phyloP scores from a whole-genome alignment of 345 rosid genomes.

The Hibiscus trionum region DNA sequence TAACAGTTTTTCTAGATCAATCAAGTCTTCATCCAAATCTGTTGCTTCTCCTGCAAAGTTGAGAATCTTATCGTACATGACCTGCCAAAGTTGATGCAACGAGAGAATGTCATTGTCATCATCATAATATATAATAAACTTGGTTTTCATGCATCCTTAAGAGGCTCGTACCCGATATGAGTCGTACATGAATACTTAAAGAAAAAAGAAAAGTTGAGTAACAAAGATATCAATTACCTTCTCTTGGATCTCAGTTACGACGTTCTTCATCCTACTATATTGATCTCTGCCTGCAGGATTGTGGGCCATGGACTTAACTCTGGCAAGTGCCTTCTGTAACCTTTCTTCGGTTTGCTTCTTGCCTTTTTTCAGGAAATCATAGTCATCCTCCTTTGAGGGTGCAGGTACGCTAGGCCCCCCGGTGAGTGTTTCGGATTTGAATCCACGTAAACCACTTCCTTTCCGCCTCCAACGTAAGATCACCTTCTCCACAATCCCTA shows the following conservation, averaged over 20 bases:
- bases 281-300: slow-evolving; percentile 92
- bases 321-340: slow-evolving; percentile 66
- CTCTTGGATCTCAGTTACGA: slow-evolving; percentile 68
- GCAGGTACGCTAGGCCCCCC: slow-evolving; percentile 35
- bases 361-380: slow-evolving; percentile 79
- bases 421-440: slow-evolving; percentile 49
- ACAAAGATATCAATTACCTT: slow-evolving; percentile 39
- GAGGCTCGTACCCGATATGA: neutral
- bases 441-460: slow-evolving; percentile 86
- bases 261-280: slow-evolving; percentile 66
- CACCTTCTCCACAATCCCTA: slow-evolving; percentile 83
- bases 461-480: slow-evolving; percentile 94
- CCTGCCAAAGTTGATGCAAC: slow-evolving; percentile 24
- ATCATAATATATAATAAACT: neutral
- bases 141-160: neutral
- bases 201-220: neutral
- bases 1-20: slow-evolving; percentile 28
- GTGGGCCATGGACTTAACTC: slow-evolving; percentile 89
- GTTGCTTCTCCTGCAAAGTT: slow-evolving; percentile 27
- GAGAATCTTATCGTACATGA: slow-evolving; percentile 22
- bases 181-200: neutral
- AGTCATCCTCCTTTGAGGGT: slow-evolving; percentile 54
- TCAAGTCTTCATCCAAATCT: slow-evolving; percentile 45
- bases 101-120: neutral
- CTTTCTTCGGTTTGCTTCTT: slow-evolving; percentile 84